Conservation (phyloP, 1,139 yeast species). For the Casaregolazyma suthepensis region DNA sequence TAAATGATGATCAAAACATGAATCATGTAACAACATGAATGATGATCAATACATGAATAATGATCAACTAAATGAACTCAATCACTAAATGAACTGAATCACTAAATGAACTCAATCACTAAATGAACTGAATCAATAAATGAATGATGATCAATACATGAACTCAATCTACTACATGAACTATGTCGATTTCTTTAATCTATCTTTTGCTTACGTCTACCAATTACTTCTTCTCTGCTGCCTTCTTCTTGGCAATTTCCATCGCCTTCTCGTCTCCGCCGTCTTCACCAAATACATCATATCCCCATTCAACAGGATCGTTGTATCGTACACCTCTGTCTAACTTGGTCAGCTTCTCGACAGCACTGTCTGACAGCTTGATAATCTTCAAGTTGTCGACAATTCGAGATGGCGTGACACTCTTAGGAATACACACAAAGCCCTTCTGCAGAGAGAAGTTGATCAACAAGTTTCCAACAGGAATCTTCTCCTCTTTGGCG, state of each 20-base stretch:
- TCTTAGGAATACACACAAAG: slow-evolving; percentile 65
- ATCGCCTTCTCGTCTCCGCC: slow-evolving; percentile 19
- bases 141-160: no score
- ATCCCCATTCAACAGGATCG: slow-evolving; percentile 26
- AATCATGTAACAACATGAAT: no score
- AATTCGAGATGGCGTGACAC: slow-evolving; percentile 55
- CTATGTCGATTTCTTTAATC: not conserved
- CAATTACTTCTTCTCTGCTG: slow-evolving; percentile 7
- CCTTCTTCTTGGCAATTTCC: slow-evolving; percentile 13
- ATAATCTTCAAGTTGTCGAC: slow-evolving; percentile 48
- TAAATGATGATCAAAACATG: no score
- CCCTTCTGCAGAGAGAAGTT: slow-evolving; percentile 71
- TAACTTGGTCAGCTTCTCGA: slow-evolving; percentile 42
- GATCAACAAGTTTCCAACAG: slow-evolving; percentile 58
- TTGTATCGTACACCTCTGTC: slow-evolving; percentile 29
- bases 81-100: no score
- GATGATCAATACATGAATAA: no score
- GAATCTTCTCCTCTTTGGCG: slow-evolving; percentile 49
- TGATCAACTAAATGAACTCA: no score
- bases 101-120: no score
- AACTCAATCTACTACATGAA: not conserved
- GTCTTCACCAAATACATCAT: slow-evolving; percentile 22
- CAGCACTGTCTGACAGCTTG: slow-evolving; percentile 48
- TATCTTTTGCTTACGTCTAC: not conserved
- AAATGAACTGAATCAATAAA: no score